Evolutionary conservation across 2,329 filamentous ascomycete species (phyloP).

Genomic region (Colletotrichum truncatum): DNA sequence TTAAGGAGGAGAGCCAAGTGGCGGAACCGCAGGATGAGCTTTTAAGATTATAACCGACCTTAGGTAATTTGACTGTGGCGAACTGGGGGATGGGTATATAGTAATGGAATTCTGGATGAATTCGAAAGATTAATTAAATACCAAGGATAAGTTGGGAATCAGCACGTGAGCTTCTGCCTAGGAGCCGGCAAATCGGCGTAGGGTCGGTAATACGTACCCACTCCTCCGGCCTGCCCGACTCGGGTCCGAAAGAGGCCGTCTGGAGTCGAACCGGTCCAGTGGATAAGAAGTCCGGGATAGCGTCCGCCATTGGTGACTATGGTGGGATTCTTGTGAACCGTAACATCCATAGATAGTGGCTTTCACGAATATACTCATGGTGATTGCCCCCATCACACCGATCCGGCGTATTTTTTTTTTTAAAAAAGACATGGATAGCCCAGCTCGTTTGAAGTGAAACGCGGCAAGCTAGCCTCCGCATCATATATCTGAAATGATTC

Average conservation of each 20-base stretch:
- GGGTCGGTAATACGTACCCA: neutral
- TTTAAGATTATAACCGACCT: neutral
- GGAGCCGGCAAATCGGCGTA: neutral
- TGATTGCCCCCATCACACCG: too few species aligned
- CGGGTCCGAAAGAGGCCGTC: neutral
- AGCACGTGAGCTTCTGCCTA: constrained; percentile 27
- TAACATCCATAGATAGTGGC: too few species aligned
- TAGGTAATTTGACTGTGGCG: neutral
- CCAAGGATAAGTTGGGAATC: neutral
- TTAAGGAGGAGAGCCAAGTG: neutral
- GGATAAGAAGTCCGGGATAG: neutral
- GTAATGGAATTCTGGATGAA: neutral
- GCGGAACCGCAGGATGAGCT: neutral
- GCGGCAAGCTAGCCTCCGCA: neutral
- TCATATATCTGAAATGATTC: neutral
- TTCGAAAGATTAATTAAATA: neutral
- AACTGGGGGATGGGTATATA: neutral
- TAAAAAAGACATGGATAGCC: too few species aligned
- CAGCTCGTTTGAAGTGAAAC: too few species aligned
- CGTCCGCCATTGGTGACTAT: too few species aligned
- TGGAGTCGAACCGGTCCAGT: neutral
- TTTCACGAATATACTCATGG: too few species aligned
- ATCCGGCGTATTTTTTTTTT: too few species aligned
- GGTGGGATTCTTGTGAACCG: too few species aligned
- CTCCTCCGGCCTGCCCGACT: neutral